These are phyloP conservation scores for Aspergillus olivimuriae DNA, from an alignment of 495 filamentous ascomycete genomes.

Conservation along the genomic window DNA sequence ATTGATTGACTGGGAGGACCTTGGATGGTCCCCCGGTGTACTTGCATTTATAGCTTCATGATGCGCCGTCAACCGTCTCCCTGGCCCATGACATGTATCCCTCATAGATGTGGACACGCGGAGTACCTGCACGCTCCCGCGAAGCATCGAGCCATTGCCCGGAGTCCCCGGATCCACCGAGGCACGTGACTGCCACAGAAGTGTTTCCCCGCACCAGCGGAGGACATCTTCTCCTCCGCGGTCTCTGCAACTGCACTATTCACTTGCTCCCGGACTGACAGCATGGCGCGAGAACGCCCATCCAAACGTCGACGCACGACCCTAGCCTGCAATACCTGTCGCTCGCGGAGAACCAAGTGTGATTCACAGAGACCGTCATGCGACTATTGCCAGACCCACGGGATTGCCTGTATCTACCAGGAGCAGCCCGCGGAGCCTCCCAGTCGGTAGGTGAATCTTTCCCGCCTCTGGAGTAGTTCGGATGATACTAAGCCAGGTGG, in stretches of 20 bases:
- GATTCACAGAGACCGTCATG: slow-evolving; percentile 7
- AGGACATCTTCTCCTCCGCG: not conserved
- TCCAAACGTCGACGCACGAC: slow-evolving; percentile 1
- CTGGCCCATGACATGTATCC: not conserved
- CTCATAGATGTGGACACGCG: not conserved
- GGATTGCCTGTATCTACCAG: slow-evolving; percentile 6
- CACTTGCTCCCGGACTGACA: not conserved
- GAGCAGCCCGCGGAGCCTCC: slow-evolving; percentile 1
- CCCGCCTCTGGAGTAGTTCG: not conserved
- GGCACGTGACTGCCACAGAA: no score
- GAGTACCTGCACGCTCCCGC: not conserved
- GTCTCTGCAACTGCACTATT: no score
- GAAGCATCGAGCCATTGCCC: not conserved
- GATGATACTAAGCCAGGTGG: not conserved
- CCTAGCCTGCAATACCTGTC: slow-evolving; percentile 5
- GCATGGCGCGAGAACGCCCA: not conserved
- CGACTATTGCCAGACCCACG: slow-evolving; percentile 1
- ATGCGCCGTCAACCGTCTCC: not conserved
- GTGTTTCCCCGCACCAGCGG: not conserved
- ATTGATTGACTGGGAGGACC: not conserved
- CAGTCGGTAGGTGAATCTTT: not conserved
- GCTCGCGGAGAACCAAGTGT: slow-evolving; percentile 2
- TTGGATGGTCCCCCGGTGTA: not conserved
- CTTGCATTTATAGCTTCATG: not conserved
- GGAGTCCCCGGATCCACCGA: not conserved